Conservation (phyloP, 2,329 filamentous ascomycete genomes). For the Boeremia exigua region DNA sequence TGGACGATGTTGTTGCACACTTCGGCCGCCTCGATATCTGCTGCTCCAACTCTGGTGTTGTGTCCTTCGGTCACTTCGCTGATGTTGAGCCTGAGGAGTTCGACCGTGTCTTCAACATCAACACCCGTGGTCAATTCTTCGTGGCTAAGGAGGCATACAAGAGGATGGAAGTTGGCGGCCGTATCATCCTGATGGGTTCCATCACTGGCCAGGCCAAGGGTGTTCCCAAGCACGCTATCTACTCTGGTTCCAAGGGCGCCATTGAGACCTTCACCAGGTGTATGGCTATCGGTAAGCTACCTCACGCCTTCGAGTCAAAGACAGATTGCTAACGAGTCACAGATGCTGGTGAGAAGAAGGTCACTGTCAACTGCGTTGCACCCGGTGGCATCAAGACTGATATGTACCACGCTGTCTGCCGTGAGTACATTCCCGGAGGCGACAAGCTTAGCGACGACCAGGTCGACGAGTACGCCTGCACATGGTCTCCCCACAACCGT, state of each 20-base stretch:
- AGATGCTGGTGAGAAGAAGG: slow-evolving; percentile 61
- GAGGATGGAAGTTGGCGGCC: slow-evolving; percentile 58
- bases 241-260: slow-evolving; percentile 61
- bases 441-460: slow-evolving; percentile 63
- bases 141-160: slow-evolving; percentile 64
- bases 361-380: slow-evolving; percentile 67
- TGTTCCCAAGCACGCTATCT: slow-evolving; percentile 61
- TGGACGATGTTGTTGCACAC: slow-evolving; percentile 66
- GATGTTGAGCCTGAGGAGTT: slow-evolving; percentile 62
- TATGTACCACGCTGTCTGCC: slow-evolving; percentile 68
- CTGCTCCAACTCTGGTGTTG: slow-evolving; percentile 70
- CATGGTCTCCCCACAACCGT: slow-evolving; percentile 69
- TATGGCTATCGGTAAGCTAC: slow-evolving; percentile 56
- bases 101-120: slow-evolving; percentile 66
- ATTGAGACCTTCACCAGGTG: slow-evolving; percentile 62
- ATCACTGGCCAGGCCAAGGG: slow-evolving; percentile 64
- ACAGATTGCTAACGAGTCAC: slow-evolving; percentile 19
- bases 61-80: slow-evolving; percentile 61
- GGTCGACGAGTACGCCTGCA: slow-evolving; percentile 67
- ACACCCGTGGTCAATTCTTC: slow-evolving; percentile 69
- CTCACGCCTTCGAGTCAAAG: background rate
- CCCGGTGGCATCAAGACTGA: slow-evolving; percentile 63
- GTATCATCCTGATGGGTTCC: slow-evolving; percentile 62
- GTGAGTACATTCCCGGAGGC: slow-evolving; percentile 67
- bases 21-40: slow-evolving; percentile 74